These are phyloP conservation scores for Perkinsus olseni DNA, from an alignment of 169 alveolate species.

Conservation along the genomic window DNA sequence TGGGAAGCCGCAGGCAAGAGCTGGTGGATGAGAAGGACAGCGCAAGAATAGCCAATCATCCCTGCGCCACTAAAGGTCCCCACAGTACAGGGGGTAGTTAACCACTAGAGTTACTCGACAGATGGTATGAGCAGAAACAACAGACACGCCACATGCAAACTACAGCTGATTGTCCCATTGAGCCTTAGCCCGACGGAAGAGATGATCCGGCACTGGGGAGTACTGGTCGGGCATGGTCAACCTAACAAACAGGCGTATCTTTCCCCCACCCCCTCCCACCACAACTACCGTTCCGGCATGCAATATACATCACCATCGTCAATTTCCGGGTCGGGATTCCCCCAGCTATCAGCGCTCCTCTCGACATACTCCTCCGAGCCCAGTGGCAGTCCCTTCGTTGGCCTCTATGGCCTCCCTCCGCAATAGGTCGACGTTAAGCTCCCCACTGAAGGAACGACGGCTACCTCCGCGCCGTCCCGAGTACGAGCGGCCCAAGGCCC, in stretches of 20 bases:
- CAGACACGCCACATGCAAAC: not conserved
- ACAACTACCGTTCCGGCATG: not conserved
- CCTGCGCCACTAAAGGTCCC: not conserved
- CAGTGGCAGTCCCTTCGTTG: not conserved
- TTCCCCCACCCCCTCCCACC: not conserved
- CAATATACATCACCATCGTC: not conserved
- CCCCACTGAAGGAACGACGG: not conserved
- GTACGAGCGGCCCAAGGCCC: not conserved
- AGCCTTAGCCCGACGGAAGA: not conserved
- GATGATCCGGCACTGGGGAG: not conserved
- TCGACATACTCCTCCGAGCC: not conserved
- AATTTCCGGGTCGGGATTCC: not conserved
- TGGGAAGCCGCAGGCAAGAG: not conserved
- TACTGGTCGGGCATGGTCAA: not conserved
- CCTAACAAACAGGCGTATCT: not conserved
- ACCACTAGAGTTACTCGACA: too few species aligned
- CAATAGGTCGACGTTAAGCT: not conserved
- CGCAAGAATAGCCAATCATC: not conserved
- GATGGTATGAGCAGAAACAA: not conserved
- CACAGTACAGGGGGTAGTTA: not conserved
- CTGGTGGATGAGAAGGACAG: not conserved
- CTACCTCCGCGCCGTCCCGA: not conserved
- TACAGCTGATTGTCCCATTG: not conserved
- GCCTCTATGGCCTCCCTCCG: not conserved
- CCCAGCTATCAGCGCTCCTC: not conserved